Base-by-base conservation (phyloP, 1,139 yeast genomes). In the Zhuliangozyma parablackwelliae region DNA sequence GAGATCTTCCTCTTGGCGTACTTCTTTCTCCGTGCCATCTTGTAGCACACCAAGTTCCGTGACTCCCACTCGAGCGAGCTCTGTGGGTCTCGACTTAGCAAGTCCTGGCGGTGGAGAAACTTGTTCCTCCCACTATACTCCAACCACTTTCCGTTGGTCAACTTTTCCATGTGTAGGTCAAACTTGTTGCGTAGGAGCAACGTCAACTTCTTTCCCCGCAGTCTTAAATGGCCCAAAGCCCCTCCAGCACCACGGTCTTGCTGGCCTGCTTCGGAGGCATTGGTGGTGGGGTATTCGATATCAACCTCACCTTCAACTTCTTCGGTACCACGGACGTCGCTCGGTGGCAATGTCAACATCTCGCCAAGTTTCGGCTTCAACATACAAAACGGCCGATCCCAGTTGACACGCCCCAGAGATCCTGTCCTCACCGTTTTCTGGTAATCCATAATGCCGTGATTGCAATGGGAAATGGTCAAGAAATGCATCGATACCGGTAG, bases 11-110 rank as follows among this genome's bases (percentile, higher is more conserved):
- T 61, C 26, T 56, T 54, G 1, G 80, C 78, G 48, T 79, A 83
- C 49, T 77, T 73, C 50, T 75, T 75, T 26, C 82, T 61, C 42
- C 92, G 63, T 1, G 88, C 86, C 44, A 82, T 58, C 43, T 82
- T 78, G 49, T 70, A 82, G 45, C 88, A 81, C 11, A 59, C 63
- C 27, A 73, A 51, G 36, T 65, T 62, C 11, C 59, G 47, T 1
- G 61, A 44, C 40, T 63, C 66, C 61, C 62, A 56, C 31, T 50
- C 53, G 28, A 60, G 36, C 0, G 64, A 50, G 7, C 59, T 48
- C 11, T 52, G 59, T 1, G 61, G 51, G 30, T 52, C 49, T 0
- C 60, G 44, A 1, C 41, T 31, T 29, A 44, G 40, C 5, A 55
- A 47, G 37, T 60, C 66, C 25, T 48, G 35, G 7, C 49, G 35